These are phyloP conservation scores for Withania somnifera DNA, from an alignment of 305 asterid genomes.

Conservation along the genomic window DNA sequence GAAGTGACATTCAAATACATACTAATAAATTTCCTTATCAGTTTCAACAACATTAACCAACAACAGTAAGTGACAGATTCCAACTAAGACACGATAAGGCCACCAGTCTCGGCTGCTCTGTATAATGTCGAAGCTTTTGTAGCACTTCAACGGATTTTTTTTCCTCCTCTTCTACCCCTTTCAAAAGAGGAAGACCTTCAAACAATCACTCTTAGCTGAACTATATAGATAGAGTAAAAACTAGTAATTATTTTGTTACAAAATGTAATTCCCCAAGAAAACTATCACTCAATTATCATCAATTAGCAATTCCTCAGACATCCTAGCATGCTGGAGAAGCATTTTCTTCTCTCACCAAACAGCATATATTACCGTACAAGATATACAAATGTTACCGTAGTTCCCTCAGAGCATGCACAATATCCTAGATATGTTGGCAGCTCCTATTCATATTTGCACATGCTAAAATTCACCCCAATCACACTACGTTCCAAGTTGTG, in stretches of 20 bases:
- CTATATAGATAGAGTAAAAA: background rate
- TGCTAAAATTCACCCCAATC: background rate
- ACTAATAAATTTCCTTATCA: background rate
- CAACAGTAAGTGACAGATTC: background rate
- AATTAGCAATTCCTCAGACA: background rate
- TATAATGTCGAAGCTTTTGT: background rate
- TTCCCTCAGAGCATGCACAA: background rate
- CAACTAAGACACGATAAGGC: background rate
- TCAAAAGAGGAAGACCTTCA: background rate
- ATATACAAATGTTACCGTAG: background rate
- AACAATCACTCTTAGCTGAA: background rate
- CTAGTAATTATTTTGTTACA: background rate
- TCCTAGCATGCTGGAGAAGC: background rate
- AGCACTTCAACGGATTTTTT: background rate
- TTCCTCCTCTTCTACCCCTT: background rate
- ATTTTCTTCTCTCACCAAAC: background rate
- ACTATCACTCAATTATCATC: background rate
- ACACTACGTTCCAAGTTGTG: background rate
- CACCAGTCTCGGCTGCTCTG: background rate
- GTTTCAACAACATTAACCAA: background rate
- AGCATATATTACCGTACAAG: constrained; percentile 6
- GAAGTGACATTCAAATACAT: background rate
- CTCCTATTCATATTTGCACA: background rate
- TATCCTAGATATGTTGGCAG: background rate
- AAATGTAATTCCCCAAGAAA: background rate